phyloP scores from a whole-genome alignment of 345 rosid species.

The Gossypium australe region DNA sequence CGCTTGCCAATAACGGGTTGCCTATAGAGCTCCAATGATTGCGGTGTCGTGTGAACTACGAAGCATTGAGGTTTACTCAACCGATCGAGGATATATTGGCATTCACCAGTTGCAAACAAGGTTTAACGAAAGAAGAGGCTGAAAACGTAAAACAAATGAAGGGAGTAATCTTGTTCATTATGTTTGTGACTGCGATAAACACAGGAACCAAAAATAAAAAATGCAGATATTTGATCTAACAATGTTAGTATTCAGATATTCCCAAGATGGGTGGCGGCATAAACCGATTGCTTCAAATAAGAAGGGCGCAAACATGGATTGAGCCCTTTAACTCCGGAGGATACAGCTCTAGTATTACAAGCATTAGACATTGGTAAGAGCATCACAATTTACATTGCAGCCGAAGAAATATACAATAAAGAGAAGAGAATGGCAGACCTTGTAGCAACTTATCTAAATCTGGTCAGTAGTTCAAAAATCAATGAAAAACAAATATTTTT shows the following conservation, averaged over 20 bases:
- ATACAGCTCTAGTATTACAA: constrained; percentile 61
- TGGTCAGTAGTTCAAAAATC: constrained; percentile 36
- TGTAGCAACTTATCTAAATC: constrained; percentile 53
- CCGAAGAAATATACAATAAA: constrained; percentile 84
- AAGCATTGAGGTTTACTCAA: constrained; percentile 66
- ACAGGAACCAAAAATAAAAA: too few relatives aligned
- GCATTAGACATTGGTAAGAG: constrained; percentile 65
- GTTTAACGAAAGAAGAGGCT: constrained; percentile 65
- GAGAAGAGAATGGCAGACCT: constrained; percentile 65
- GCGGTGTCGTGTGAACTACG: constrained; percentile 80
- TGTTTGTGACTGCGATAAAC: not conserved
- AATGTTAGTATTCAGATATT: constrained; percentile 40
- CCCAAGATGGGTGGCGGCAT: constrained; percentile 84
- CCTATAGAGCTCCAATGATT: constrained; percentile 74
- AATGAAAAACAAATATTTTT: not conserved
- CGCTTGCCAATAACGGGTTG: constrained; percentile 80
- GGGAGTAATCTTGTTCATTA: constrained; percentile 21
- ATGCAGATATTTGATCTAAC: not conserved
- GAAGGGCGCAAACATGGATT: constrained; percentile 54
- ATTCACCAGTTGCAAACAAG: constrained; percentile 83
- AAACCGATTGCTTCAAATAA: constrained; percentile 53
- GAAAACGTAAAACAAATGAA: constrained; percentile 68
- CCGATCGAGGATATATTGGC: constrained; percentile 88
- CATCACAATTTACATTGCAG: constrained; percentile 80
- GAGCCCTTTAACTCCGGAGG: constrained; percentile 96